Base-by-base conservation (phyloP, 2,329 filamentous ascomycete species). In the Grosmannia clavigera region DNA sequence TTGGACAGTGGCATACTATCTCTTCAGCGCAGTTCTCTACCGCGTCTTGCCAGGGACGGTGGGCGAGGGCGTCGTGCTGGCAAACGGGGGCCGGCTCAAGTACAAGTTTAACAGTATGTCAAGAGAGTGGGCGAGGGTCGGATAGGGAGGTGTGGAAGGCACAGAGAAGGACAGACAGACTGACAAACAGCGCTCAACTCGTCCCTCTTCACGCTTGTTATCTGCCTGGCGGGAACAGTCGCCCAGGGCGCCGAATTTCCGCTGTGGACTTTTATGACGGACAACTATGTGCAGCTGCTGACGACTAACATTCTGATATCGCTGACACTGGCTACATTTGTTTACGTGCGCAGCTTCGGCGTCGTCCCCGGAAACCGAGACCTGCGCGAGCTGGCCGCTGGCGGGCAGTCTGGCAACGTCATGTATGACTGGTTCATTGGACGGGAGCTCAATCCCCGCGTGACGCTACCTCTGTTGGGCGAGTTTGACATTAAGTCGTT, bases 351-450 rank as follows among this genome's bases (percentile, higher is more conserved):
- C 66, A 95, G 89, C 70, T 96, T 96, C 76, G 80, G 80, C 58
- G 88, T 96, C 6, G 53, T 53, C 5, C n/a, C 54, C 55, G 29
- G 14, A 55, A 40, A 43, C 31, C 50, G 64, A 25, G 87, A 88
- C 70, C 74, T 80, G 63, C 88, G 92, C 50, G 86, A 94, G 70
- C 80, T 97, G 9, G 92, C 92, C 0, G 82, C 83, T 1, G 91
- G 92, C 52, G 92, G 91, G 19, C 82, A 88, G 69, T 85, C 84
- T 1, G 92, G 91, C 61, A 96, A 95, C 72, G 75, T 90, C 64
- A 74, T 96, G 46, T 96, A 97, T 72, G 92, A 97, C 73, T 97
- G 90, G 84, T 97, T 91, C 75, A 96, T 97, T 65, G 92, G 92
- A 25, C 88, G 92, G 33, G 92, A 97, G 73, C 84, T 97, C 62